Conservation (phyloP, 768 basidiomycete species). For the Melanogaster broomeanus region DNA sequence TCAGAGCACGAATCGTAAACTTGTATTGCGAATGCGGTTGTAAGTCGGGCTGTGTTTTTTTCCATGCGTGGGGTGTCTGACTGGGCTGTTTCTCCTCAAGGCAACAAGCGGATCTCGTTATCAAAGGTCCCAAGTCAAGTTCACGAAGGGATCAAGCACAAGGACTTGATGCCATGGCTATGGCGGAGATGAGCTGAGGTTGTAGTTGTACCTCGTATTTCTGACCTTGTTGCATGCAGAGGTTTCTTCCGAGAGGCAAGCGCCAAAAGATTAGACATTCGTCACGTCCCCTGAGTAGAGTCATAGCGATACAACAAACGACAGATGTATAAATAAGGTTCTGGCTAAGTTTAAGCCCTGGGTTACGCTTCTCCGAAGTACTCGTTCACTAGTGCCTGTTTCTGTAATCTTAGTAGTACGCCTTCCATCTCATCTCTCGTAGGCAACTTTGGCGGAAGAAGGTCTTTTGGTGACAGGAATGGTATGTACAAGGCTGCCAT, state of each 20-base stretch:
- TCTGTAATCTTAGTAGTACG: constrained; percentile 72
- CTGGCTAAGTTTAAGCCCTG: constrained; percentile 1
- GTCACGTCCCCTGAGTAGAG: background rate
- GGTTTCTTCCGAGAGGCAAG: background rate
- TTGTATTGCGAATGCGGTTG: constrained; percentile 83
- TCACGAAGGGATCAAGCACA: constrained; percentile 22
- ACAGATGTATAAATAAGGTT: constrained; percentile 13
- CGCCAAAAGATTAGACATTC: no score
- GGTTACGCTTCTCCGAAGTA: constrained; percentile 51
- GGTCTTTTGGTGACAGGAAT: constrained; percentile 71
- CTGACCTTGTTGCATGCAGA: background rate
- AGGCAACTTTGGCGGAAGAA: constrained; percentile 77
- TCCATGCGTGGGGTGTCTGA: background rate
- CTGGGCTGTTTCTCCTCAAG: constrained; percentile 35
- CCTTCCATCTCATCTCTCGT: constrained; percentile 77
- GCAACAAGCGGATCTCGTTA: constrained; percentile 78
- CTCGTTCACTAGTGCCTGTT: constrained; percentile 82
- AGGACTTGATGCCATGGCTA: constrained; percentile 13
- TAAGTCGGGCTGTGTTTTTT: constrained; percentile 39
- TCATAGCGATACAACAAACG: constrained; percentile 7
- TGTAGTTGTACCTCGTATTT: background rate
- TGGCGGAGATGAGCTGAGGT: constrained; percentile 15
- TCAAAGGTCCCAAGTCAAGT: constrained; percentile 58
- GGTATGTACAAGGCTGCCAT: constrained; percentile 71
- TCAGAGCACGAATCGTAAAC: constrained; percentile 70